phyloP scores from a whole-genome alignment of 2,329 filamentous ascomycete species.

The Pseudogymnoascus sp. region DNA sequence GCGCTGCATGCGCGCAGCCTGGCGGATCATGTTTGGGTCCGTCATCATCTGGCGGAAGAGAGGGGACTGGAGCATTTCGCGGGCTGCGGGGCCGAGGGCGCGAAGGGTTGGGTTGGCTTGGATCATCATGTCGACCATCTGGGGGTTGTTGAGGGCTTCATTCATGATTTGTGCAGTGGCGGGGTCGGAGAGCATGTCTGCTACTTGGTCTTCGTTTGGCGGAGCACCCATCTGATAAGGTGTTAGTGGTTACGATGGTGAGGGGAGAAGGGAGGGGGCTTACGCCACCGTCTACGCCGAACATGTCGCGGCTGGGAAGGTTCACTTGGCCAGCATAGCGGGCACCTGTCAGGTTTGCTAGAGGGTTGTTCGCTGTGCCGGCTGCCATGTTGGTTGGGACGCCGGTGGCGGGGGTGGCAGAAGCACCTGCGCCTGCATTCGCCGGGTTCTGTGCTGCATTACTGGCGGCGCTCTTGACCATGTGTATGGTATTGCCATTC shows the following conservation, averaged over 20 bases:
- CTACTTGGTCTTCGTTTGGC: conserved; percentile 69
- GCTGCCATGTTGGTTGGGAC: conserved; percentile 72
- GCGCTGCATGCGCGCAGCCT: conserved; percentile 75
- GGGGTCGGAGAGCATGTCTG: conserved; percentile 80
- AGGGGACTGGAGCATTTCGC: conserved; percentile 80
- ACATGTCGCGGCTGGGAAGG: conserved; percentile 77
- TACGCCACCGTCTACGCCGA: conserved; percentile 90
- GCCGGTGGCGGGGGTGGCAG: conserved; percentile 44
- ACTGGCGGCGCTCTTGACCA: conserved; percentile 93
- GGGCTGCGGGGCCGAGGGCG: conserved; percentile 61
- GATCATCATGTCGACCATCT: conserved; percentile 90
- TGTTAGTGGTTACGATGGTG: conserved; percentile 19
- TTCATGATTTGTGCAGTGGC: conserved; percentile 82
- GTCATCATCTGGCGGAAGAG: conserved; percentile 89
- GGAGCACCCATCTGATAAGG: conserved; percentile 74
- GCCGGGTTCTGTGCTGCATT: conserved; percentile 40
- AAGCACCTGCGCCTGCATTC: conserved; percentile 34
- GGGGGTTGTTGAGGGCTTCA: conserved; percentile 91
- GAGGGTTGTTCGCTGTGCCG: conserved; percentile 76
- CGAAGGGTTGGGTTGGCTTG: conserved; percentile 78
- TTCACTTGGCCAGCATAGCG: conserved; percentile 88
- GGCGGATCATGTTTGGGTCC: conserved; percentile 74
- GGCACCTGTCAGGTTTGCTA: conserved; percentile 85
- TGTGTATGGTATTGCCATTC: conserved; percentile 86
- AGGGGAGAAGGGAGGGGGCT: conserved; percentile 34